Evolutionary conservation across 2,329 filamentous ascomycete genomes (phyloP), one percentile per base, ranked within the genome.

Genomic region (Emericellopsis cladophorae): DNA sequence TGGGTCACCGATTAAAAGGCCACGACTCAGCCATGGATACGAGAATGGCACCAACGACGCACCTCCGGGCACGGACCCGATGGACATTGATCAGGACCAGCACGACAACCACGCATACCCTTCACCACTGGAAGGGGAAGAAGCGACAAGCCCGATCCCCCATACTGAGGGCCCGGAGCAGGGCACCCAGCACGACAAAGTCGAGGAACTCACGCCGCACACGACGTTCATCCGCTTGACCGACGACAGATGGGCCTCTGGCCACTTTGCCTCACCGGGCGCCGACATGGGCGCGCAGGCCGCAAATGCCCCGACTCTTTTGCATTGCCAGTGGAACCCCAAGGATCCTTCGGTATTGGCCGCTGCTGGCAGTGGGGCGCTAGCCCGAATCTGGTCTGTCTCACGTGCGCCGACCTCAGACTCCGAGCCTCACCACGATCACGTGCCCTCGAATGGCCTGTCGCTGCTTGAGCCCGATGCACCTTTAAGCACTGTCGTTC

Each of bases 241-340:
- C 48, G 65, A 70, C 49, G 62, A 68, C 14, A 36, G 24, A 29
- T 12, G 3, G 26, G 26, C 9, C 12, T n/a, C 42, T 31, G 16
- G 29, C 26, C 15, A 39, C 16, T 26, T 14, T 10, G 34, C 39
- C 14, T 37, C 38, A n/a, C 26, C 37, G 10, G 37, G 15, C 7
- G 11, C n/a, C 7, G 34, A 42, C 18, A 34, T 59, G 62, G 47
- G 49, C 33, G 34, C 51, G 42, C 56, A 59, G 45, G 52, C 54
- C 46, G 70, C 75, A 54, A 73, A 69, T 52, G 65, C 67, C 60
- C 74, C 76, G 55, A 69, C 79, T 53, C 62, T 81, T 59, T 68
- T 81, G 64, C 75, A 79, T 60, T 80, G 76, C 70, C 74, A 79
- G 67, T 81, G 76, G 74, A 79, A 74, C 66, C 77, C 77, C 50